Conservation (phyloP, 2,329 filamentous ascomycete genomes). For the Huntiella savannae region DNA sequence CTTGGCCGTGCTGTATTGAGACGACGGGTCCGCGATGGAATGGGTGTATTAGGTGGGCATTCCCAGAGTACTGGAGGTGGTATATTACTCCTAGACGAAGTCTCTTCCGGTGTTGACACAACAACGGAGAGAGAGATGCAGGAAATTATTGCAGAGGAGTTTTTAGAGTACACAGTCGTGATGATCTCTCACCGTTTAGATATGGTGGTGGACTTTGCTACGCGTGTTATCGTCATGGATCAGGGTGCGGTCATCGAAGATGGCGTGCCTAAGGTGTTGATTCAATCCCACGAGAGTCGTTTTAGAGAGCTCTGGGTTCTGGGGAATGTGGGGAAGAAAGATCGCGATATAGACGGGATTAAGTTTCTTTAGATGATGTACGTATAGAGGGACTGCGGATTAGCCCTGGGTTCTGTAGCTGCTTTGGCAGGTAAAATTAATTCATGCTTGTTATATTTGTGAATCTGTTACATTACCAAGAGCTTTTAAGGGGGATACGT, state of each 20-base stretch:
- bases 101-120: slow-evolving; percentile 24
- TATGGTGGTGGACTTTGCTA: slow-evolving; percentile 32
- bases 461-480: too few relatives aligned
- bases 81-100: slow-evolving; percentile 24
- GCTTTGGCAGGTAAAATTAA: too few relatives aligned
- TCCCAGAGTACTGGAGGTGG: slow-evolving; percentile 12
- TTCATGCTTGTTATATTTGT: too few relatives aligned
- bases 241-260: slow-evolving; percentile 26
- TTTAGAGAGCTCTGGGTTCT: slow-evolving; percentile 18
- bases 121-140: slow-evolving; percentile 25
- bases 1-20: slow-evolving; percentile 32
- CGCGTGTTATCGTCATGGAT: slow-evolving; percentile 31
- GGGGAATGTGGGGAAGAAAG: slow-evolving; percentile 5
- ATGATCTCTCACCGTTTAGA: slow-evolving; percentile 28
- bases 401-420: too few relatives aligned
- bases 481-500: too few relatives aligned
- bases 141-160: slow-evolving; percentile 22
- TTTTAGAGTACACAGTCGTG: slow-evolving; percentile 31
- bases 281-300: slow-evolving; percentile 14
- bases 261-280: slow-evolving; percentile 15
- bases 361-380: neutral
- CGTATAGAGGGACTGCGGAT: neutral
- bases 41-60: too few relatives aligned
- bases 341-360: neutral
- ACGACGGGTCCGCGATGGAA: slow-evolving; percentile 16